Conservation (phyloP, 169 alveolate genomes). For the Plasmodium gallinaceum region DNA sequence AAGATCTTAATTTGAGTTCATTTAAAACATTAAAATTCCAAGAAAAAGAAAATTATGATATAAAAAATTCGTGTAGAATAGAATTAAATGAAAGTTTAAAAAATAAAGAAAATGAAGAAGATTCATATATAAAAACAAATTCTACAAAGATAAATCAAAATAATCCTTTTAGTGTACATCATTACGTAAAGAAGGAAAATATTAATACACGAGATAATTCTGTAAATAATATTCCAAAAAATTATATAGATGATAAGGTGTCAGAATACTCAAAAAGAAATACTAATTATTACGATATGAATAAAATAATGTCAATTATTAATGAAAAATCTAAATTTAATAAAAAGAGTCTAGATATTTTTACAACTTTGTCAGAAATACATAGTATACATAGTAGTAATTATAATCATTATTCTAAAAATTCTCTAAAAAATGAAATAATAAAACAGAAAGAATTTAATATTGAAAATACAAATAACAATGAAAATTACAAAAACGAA, state of each 20-base stretch:
- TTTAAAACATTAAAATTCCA: conserved; percentile 28
- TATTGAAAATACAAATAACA: background rate
- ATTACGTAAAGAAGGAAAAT: conserved; percentile 35
- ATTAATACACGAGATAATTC: background rate
- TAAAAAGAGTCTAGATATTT: conserved; percentile 1
- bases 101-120: conserved; percentile 2
- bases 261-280: background rate
- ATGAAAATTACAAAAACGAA: conserved; percentile 1
- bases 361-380: conserved; percentile 22
- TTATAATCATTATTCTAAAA: conserved; percentile 17
- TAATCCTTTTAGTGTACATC: conserved; percentile 36
- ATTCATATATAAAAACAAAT: conserved; percentile 1
- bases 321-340: conserved; percentile 4
- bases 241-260: background rate
- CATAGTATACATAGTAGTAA: conserved; percentile 18
- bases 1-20: conserved; percentile 19
- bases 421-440: conserved; percentile 9
- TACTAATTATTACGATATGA: background rate
- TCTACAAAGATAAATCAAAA: conserved; percentile 12
- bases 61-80: conserved; percentile 12
- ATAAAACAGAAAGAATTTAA: background rate
- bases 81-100: conserved; percentile 15
- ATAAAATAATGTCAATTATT: background rate
- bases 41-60: conserved; percentile 10
- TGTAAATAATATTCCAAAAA: background rate